Conservation (phyloP, 306 rosid genomes). For the Cotoneaster glaucophyllus region DNA sequence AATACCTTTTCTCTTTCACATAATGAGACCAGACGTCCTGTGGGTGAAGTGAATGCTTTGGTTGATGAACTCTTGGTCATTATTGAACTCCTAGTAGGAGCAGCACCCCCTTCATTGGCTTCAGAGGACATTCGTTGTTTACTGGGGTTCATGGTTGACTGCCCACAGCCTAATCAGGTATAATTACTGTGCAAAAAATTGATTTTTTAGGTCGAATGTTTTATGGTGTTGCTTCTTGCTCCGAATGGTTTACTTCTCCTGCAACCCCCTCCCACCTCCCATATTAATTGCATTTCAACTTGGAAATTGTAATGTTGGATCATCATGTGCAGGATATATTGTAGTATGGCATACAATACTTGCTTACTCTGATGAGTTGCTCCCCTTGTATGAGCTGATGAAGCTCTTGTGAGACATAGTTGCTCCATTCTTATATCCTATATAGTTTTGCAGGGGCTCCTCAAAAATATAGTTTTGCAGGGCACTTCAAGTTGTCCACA, state of each 20-base stretch:
- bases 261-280: not conserved
- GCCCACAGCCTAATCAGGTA: slow-evolving; percentile 96
- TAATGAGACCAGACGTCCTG: slow-evolving; percentile 60
- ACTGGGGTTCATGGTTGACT: slow-evolving; percentile 86
- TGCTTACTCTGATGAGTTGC: not conserved
- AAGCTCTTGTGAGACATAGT: not conserved
- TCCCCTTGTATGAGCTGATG: not conserved
- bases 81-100: slow-evolving; percentile 82
- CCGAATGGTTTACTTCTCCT: not conserved
- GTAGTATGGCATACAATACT: not conserved
- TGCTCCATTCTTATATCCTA: not conserved
- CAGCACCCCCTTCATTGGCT: slow-evolving; percentile 71
- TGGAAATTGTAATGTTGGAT: not conserved
- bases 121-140: slow-evolving; percentile 72
- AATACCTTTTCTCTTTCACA: slow-evolving; percentile 62
- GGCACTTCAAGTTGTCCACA: not conserved
- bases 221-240: slow-evolving; percentile 4
- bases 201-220: slow-evolving; percentile 2
- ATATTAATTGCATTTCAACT: not conserved
- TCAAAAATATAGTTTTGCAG: not conserved
- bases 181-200: slow-evolving; percentile 14
- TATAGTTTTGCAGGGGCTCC: not conserved
- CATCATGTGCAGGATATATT: not conserved
- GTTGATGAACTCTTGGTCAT: slow-evolving; percentile 92
- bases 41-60: slow-evolving; percentile 95